Evolutionary conservation across 1,284 basidiomycete genomes (phyloP).

Genomic region (Austroboletus niveus): DNA sequence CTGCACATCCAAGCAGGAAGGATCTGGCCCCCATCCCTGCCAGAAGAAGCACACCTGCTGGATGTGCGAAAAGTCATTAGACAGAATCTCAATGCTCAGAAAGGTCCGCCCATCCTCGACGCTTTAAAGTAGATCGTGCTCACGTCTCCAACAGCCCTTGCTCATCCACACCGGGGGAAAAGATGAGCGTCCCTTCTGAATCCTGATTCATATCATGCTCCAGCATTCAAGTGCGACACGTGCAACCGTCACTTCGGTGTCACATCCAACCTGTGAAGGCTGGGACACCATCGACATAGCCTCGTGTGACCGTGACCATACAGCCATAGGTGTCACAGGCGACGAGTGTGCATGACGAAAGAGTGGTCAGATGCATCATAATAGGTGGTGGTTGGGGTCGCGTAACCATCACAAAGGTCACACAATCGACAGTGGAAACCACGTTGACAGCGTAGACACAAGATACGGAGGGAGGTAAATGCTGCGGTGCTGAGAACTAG

Average conservation of each 20-base stretch:
- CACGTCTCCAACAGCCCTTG: conserved; percentile 50
- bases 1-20: conserved; percentile 32
- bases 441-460: too few species aligned
- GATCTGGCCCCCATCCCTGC: conserved; percentile 33
- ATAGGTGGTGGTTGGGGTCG: too few species aligned
- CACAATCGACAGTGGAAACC: too few species aligned
- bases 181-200: conserved; percentile 41
- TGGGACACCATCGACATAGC: too few species aligned
- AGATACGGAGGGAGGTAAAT: too few species aligned
- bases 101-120: conserved; percentile 48
- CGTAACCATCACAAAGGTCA: too few species aligned
- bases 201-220: neutral
- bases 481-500: too few species aligned
- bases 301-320: too few species aligned
- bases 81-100: conserved; percentile 69
- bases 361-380: too few species aligned
- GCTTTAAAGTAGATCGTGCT: conserved; percentile 9
- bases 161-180: conserved; percentile 80
- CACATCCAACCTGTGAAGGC: conserved; percentile 54
- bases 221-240: conserved; percentile 69
- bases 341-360: too few species aligned
- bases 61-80: conserved; percentile 82
- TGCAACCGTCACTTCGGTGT: conserved; percentile 76
- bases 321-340: too few species aligned
- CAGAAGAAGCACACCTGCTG: conserved; percentile 72